Base-by-base conservation (phyloP, 1,139 yeast species). In the Lodderomyces metapsilosis region DNA sequence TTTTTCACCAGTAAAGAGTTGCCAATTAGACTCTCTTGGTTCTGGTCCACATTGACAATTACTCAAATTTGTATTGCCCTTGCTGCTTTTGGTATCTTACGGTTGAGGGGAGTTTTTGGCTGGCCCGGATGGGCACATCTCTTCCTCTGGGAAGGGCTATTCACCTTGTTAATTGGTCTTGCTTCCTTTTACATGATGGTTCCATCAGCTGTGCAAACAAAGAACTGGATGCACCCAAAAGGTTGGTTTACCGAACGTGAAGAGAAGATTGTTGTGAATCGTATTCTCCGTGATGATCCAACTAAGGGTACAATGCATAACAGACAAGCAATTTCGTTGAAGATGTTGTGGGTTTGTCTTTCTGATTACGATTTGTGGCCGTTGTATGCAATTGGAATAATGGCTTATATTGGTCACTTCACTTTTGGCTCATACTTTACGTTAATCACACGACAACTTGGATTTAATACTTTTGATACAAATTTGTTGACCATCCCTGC, bases 181-280 rank as follows among this genome's bases (percentile, higher is more conserved):
- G 54, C 64, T 15, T 65, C 81, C 1, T 74, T 63, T 43, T 78
- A 74, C 54, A 59, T 72, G 45, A 80, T 84, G 85, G 84, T 81
- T 24, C 79, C 84, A 3, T 71, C 79, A 6, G 76, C 74, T 0
- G 75, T 70, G 1, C 78, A 78, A 48, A 81, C 86, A n/a, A 76
- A 74, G 46, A 59, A 60, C 12, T 13, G 16, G 20, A 70, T 75
- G 71, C 69, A 76, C 18, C 71, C 71, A 5, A 69, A 74, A 21
- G 86, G 87, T 12, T 82, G 86, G 86, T 82, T 76, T 49, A 75
- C 75, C 8, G 82, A 78, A 5, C 66, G 78, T 21, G 86, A 83
- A 52, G 80, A 76, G 48, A 78, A 74, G 43, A 81, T 83, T 39
- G 70, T 80, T 23, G 86, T 81, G 12, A 82, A 82, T 51, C 69